phyloP scores from a whole-genome alignment of 495 filamentous ascomycete species.

The Daldinia bambusicola region DNA sequence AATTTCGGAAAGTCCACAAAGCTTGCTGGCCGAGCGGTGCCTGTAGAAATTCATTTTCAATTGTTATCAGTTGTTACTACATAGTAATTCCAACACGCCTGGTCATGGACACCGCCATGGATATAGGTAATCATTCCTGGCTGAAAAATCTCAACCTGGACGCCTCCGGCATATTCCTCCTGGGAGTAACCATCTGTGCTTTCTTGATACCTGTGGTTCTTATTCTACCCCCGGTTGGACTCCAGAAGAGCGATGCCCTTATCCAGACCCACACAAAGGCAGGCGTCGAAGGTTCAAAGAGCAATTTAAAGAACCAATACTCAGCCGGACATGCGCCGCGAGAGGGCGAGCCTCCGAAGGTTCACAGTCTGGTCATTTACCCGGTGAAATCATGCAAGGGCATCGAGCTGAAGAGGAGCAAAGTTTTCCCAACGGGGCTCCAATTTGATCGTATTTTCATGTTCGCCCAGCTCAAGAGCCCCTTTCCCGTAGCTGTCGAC shows the following conservation, averaged over 20 bases:
- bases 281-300: conserved; percentile 52
- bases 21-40: conserved; percentile 42
- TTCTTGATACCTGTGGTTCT: conserved; percentile 60
- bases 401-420: conserved; percentile 74
- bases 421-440: conserved; percentile 76
- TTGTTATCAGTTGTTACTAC: not conserved
- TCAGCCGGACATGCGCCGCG: conserved; percentile 51
- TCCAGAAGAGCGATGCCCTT: conserved; percentile 59
- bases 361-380: conserved; percentile 87
- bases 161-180: conserved; percentile 53
- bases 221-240: conserved; percentile 57
- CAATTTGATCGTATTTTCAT: conserved; percentile 87
- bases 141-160: conserved; percentile 40
- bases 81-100: conserved; percentile 25
- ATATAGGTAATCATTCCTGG: conserved; percentile 15
- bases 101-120: conserved; percentile 23
- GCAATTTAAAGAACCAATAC: conserved; percentile 55
- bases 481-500: conserved; percentile 56
- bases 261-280: conserved; percentile 56
- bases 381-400: conserved; percentile 89
- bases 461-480: conserved; percentile 74
- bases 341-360: conserved; percentile 42
- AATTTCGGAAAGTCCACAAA: conserved; percentile 15
- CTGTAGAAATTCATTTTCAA: conserved; percentile 16
- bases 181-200: conserved; percentile 56